Evolutionary conservation across 306 rosid species (phyloP).

Genomic region (Arachis hypogaea): DNA sequence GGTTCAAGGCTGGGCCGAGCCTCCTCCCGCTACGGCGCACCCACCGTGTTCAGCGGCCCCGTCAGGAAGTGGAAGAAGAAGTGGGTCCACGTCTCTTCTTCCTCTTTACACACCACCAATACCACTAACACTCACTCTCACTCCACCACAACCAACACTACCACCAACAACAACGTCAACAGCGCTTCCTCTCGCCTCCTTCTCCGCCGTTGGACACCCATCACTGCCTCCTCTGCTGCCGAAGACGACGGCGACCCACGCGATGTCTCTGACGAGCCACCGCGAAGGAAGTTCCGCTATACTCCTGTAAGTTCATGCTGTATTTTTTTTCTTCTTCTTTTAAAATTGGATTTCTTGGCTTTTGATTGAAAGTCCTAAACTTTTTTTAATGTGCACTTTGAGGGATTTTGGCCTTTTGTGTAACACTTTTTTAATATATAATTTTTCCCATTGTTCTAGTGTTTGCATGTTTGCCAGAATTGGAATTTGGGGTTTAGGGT

Average conservation of each 20-base stretch:
- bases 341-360: no score
- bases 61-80: constrained; percentile 96
- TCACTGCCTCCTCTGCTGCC: constrained; percentile 39
- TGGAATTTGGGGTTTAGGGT: constrained; percentile 21
- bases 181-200: constrained; percentile 60
- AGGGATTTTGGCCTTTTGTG: constrained; percentile 1
- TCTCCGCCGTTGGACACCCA: constrained; percentile 97
- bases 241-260: constrained; percentile 32
- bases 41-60: constrained; percentile 90
- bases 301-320: constrained; percentile 64
- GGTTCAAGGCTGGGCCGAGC: constrained; percentile 90
- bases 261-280: constrained; percentile 64
- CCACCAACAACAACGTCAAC: constrained; percentile 41
- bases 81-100: constrained; percentile 82
- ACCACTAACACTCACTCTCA: constrained; percentile 24
- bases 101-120: constrained; percentile 42
- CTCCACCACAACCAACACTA: constrained; percentile 33
- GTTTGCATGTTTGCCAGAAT: constrained; percentile 27
- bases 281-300: constrained; percentile 90
- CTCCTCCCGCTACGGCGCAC: constrained; percentile 88
- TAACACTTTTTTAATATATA: not conserved
- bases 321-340: no score
- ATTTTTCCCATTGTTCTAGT: constrained; percentile 6
- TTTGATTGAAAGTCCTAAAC: no score
- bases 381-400: not conserved